Conservation (phyloP, 1,139 yeast genomes). For the Hyphopichia burtonii region DNA sequence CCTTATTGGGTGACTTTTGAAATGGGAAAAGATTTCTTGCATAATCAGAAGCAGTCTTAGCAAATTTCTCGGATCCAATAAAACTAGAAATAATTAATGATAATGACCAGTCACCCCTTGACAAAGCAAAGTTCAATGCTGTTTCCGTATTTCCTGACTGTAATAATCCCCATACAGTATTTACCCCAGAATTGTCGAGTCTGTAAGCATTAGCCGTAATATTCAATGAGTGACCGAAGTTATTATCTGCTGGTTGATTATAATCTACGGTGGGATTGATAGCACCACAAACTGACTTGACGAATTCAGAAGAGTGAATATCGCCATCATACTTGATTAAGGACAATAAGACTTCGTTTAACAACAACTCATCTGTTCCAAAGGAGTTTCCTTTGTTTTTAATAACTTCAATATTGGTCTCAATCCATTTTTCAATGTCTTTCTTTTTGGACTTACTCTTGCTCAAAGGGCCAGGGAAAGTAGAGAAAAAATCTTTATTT, state of each 20-base stretch:
- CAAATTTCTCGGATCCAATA: constrained; percentile 61
- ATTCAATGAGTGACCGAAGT: constrained; percentile 15
- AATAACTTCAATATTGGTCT: constrained; percentile 18
- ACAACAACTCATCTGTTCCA: constrained; percentile 24
- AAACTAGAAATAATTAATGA: constrained; percentile 71
- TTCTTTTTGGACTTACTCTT: constrained; percentile 58
- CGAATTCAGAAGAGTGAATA: constrained; percentile 22
- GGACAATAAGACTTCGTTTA: constrained; percentile 29
- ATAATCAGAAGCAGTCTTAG: constrained; percentile 50
- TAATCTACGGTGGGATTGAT: constrained; percentile 39
- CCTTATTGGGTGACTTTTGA: constrained; percentile 43
- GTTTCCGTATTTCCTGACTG: constrained; percentile 65
- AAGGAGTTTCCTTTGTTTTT: constrained; percentile 4
- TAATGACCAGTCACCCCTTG: constrained; percentile 73
- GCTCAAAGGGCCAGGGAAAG: constrained; percentile 65
- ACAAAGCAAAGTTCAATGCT: constrained; percentile 64
- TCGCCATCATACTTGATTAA: constrained; percentile 33
- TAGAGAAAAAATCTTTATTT: constrained; percentile 17
- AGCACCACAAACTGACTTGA: constrained; percentile 24
- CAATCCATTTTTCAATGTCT: constrained; percentile 65
- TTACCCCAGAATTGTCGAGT: constrained; percentile 37
- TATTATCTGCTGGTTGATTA: constrained; percentile 10
- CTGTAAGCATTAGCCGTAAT: constrained; percentile 32
- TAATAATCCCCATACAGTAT: constrained; percentile 36
- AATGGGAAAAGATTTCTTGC: constrained; percentile 37